These are phyloP conservation scores for Clarireedia homoeocarpa DNA, from an alignment of 2,329 filamentous ascomycete species.

Conservation along the genomic window DNA sequence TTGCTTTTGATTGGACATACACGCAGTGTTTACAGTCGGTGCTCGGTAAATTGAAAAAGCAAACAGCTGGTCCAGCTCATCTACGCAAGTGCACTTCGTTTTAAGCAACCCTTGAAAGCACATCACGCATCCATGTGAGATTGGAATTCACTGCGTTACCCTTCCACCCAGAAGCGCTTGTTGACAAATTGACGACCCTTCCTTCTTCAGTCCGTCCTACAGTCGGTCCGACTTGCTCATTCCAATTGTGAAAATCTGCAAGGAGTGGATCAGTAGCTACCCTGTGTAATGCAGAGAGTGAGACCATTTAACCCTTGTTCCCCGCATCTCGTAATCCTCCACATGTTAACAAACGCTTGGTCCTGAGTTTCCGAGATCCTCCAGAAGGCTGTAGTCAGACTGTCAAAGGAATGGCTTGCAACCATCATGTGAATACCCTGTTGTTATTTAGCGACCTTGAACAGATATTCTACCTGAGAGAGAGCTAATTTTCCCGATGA, in stretches of 20 bases:
- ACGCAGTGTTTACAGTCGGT: neutral
- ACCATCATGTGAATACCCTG: neutral
- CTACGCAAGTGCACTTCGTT: neutral
- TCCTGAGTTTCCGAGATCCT: neutral
- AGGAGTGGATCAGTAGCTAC: neutral
- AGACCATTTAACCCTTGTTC: conserved; percentile 2
- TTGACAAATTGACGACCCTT: neutral
- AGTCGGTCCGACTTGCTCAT: conserved; percentile 9
- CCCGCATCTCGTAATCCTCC: conserved; percentile 6
- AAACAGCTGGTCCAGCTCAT: neutral
- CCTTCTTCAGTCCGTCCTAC: neutral
- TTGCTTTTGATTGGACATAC: neutral
- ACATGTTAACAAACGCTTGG: neutral
- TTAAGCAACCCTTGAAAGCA: neutral
- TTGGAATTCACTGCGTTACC: neutral
- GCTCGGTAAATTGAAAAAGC: neutral
- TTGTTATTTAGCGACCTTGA: neutral
- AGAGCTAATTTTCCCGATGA: neutral
- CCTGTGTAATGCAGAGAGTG: conserved; percentile 1
- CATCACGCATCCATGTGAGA: neutral
- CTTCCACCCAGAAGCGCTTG: neutral
- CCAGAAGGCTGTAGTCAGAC: neutral
- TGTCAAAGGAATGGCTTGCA: neutral
- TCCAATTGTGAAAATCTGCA: neutral
- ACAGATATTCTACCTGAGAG: neutral